Percentiles rank a stretch among this genome's conserved stretches.
Conservation (phyloP, 306 rosid species). For the Elaeagnus macrophylla region DNA sequence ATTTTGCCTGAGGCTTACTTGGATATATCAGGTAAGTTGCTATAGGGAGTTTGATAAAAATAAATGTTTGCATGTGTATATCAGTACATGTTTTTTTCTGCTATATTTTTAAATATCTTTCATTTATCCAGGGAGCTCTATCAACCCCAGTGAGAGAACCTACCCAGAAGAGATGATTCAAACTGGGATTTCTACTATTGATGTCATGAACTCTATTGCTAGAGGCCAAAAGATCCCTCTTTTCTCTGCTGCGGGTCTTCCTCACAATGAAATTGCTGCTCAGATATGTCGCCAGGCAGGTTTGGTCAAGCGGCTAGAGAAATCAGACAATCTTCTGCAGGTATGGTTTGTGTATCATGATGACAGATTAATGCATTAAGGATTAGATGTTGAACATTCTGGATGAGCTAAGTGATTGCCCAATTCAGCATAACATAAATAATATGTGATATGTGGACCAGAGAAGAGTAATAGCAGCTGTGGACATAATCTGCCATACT, state of each 20-base stretch:
- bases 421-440: no score
- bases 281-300: constrained; percentile 99
- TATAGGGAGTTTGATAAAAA: neutral
- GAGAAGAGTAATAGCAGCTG: no score
- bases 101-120: no score
- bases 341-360: constrained; percentile 24
- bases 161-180: constrained; percentile 99
- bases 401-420: no score
- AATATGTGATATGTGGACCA: no score
- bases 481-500: neutral
- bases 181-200: constrained; percentile 97
- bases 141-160: constrained; percentile 98
- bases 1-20: constrained; percentile 97
- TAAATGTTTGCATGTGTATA: no score
- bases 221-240: constrained; percentile 99
- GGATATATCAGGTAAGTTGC: constrained; percentile 79
- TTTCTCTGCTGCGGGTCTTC: constrained; percentile 99
- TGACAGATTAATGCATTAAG: neutral
- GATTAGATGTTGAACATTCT: no score
- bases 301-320: constrained; percentile 92
- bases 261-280: constrained; percentile 98
- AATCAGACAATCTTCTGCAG: constrained; percentile 84
- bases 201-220: constrained; percentile 99
- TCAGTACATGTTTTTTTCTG: no score
- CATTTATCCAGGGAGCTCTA: constrained; percentile 75